Base-by-base conservation (phyloP, 805 yeast species). In the Priceomyces castillae region DNA sequence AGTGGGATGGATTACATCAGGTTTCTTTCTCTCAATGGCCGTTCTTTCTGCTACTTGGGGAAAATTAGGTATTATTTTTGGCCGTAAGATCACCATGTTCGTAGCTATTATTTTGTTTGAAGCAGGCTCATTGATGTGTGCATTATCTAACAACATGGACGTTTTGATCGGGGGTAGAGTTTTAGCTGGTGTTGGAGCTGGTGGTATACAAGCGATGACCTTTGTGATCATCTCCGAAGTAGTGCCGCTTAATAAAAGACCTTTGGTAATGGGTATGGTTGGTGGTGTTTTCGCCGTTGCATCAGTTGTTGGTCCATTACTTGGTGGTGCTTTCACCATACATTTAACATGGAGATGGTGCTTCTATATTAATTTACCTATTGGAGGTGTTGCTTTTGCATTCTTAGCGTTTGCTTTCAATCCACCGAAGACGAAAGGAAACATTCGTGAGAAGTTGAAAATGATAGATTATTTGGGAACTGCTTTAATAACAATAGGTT, bases 271-370 rank as follows among this genome's bases (percentile, higher is more conserved):
- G 51, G 61, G 69, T 4, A 42, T 61, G 3, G 48, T 69, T n/a
- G 71, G 74, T 3, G 52, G 63, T 14, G 64, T 68, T 1, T 78
- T 72, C 54, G 74, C 77, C 0, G 58, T 75, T 4, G 73, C 82
- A 1, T 67, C 78, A 2, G 77, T 77, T 4, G 50, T 70, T 16
- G 89, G 88, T 0, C 88, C 89, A 0, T 59, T 81, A 17, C 56
- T 83, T 17, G 88, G 88, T 11, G 88, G 88, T 37, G 80, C 79
- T 0, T 75, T 84, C 46, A 72, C 86, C 1, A 57, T 75, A 2
- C 61, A 72, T 38, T 77, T 71, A 7, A 60, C 77, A n/a, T 84
- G 90, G 89, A 69, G 89, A 55, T 83, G 90, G 88, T 78, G 86
- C 53, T 84, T 82, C 56, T 84, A 79, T 58, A 69, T 84, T 49